Evolutionary conservation across 495 filamentous ascomycete species (phyloP).

Genomic region (Daldinia loculata): DNA sequence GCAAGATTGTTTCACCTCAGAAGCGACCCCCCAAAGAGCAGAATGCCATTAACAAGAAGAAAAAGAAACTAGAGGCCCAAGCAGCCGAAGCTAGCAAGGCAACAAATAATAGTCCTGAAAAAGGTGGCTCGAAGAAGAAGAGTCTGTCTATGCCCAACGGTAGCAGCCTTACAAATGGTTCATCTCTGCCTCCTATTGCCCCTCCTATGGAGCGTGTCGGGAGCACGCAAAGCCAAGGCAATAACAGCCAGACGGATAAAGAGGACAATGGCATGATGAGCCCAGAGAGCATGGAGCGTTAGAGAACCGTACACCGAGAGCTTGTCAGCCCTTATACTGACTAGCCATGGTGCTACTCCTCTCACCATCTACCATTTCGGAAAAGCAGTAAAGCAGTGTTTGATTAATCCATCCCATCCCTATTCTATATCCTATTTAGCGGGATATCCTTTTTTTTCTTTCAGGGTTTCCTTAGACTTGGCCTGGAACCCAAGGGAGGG

Average conservation of each 20-base stretch:
- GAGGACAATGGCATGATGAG: constrained; percentile 71
- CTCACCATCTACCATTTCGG: not conserved
- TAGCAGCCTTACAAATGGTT: constrained; percentile 29
- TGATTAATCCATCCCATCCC: constrained; percentile 27
- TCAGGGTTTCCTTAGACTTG: constrained; percentile 15
- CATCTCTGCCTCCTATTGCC: constrained; percentile 37
- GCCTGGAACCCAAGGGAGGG: constrained; percentile 15
- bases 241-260: constrained; percentile 63
- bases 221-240: constrained; percentile 61
- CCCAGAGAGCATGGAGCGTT: constrained; percentile 67
- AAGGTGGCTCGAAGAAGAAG: constrained; percentile 57
- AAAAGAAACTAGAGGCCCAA: constrained; percentile 68
- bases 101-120: constrained; percentile 51
- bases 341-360: not conserved
- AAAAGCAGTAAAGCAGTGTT: constrained; percentile 6
- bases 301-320: not conserved
- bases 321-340: not conserved
- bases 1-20: constrained; percentile 90
- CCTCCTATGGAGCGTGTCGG: constrained; percentile 59
- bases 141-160: constrained; percentile 47
- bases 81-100: constrained; percentile 52
- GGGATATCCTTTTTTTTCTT: constrained; percentile 19
- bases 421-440: constrained; percentile 34
- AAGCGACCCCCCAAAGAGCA: constrained; percentile 86
- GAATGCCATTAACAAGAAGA: constrained; percentile 76